Evolutionary conservation across 169 alveolate species (phyloP).

Genomic region (Eimeria nieschulzi): DNA sequence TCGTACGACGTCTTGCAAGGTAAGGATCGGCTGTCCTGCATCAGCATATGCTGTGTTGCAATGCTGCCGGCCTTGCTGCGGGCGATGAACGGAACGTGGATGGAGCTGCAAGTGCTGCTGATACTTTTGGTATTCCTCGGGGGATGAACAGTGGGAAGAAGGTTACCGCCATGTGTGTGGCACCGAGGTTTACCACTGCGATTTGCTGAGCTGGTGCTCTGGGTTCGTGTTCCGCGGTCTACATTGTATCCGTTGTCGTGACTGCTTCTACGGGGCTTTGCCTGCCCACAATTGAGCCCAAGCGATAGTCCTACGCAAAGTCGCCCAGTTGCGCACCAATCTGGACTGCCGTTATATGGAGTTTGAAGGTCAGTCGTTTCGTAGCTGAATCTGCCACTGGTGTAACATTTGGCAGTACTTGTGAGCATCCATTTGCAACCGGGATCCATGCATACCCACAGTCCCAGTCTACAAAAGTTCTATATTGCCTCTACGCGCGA

Average conservation of each 20-base stretch:
- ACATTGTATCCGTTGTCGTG: slow-evolving; percentile 2
- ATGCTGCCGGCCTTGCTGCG: slow-evolving; percentile 47
- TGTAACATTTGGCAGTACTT: too few species aligned
- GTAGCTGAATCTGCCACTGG: too few species aligned
- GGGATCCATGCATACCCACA: too few species aligned
- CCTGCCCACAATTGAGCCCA: neutral
- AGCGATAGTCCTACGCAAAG: neutral
- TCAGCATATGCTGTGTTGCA: slow-evolving; percentile 51
- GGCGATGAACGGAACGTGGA: slow-evolving; percentile 47
- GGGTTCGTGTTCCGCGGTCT: slow-evolving; percentile 10
- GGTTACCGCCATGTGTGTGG: neutral
- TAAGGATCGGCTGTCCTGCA: slow-evolving; percentile 32
- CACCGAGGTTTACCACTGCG: too few species aligned
- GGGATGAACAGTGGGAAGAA: neutral
- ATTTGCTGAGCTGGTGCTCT: neutral
- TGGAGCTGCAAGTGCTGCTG: neutral
- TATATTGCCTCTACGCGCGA: neutral
- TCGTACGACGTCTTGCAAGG: slow-evolving; percentile 20
- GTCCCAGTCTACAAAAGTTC: too few species aligned
- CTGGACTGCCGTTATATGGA: neutral
- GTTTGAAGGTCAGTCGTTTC: too few species aligned
- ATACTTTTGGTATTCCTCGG: neutral
- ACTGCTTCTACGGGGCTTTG: neutral
- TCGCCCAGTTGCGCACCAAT: neutral
- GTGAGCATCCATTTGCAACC: too few species aligned